Evolutionary conservation across 371 early-diverging fungal genomes (phyloP), one percentile per base, ranked within the genome.

Genomic region (Actinomortierella ambigua): DNA sequence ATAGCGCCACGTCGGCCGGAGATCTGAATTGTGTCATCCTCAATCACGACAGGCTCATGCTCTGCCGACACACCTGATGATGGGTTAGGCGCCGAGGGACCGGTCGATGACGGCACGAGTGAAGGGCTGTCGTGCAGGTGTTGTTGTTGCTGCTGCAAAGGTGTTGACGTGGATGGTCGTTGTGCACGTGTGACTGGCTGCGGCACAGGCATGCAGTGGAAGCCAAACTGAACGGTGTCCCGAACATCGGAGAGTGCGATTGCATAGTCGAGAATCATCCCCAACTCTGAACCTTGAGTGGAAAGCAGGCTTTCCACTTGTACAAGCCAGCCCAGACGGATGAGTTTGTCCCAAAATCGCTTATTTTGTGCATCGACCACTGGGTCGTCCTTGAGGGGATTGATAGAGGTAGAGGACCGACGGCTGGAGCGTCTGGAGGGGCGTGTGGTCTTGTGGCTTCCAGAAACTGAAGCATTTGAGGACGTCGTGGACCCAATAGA

Each of bases 301-400:
- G 75, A 67, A 1, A 73, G 60, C 2, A 73, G 41, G 26, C 75
- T 73, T 17, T 63, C 64, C 6, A 73, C 60, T 40, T 73, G 75
- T 2, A 50, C 75, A 26, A 73, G 75, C 75, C 75, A 73, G 41
- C 75, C 75, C 9, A 73, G 49, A 28, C 20, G 63, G 29, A 66
- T 47, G 43, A 73, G 54, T 17, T 73, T 67, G 34, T 63, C 59
- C 75, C 75, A 73, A 48, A 73, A 73, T 15, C 59, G 34, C 1
- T 60, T 57, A 27, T 73, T 73, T 41, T 67, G 67, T 2, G 28
- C 48, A 22, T 47, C 67, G 11, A 61, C 75, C 29, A 17, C 44
- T 20, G 75, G 61, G 13, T 34, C 13, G 20, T 49, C 29, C 42
- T 73, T 67, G 20, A 73, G 46, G 0, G 61, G 68, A 26, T 70